Evolutionary conservation across 768 basidiomycete genomes (phyloP).

Genomic region (Peribolospora baueri): DNA sequence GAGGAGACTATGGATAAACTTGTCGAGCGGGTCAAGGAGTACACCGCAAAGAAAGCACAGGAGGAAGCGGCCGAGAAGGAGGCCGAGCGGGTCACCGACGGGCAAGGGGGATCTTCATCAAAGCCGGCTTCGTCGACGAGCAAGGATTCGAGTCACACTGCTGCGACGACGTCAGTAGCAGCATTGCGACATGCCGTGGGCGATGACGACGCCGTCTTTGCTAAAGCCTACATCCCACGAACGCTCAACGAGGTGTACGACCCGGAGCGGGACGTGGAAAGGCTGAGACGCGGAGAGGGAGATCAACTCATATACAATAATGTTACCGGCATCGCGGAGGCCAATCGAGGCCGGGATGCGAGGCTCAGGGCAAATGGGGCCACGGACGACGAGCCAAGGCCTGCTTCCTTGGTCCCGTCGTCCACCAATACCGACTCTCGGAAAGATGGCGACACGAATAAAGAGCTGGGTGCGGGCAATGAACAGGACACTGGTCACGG

Average conservation of each 20-base stretch:
- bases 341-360: not conserved
- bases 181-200: conserved; percentile 14
- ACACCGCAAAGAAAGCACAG: conserved; percentile 9
- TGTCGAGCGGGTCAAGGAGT: conserved; percentile 8
- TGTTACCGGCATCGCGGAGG: conserved; percentile 43
- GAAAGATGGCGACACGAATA: conserved; percentile 14
- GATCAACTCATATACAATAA: conserved; percentile 60
- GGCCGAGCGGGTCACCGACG: conserved; percentile 2
- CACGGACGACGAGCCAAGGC: not conserved
- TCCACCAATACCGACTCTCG: too few species aligned
- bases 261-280: conserved; percentile 73
- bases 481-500: conserved; percentile 4
- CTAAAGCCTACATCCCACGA: conserved; percentile 76
- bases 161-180: conserved; percentile 10
- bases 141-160: not conserved
- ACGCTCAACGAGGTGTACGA: conserved; percentile 79
- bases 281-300: conserved; percentile 43
- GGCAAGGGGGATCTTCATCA: not conserved
- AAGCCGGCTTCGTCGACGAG: not conserved
- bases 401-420: not conserved
- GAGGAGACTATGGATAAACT: conserved; percentile 9
- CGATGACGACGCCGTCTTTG: conserved; percentile 71
- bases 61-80: conserved; percentile 15
- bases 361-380: not conserved
- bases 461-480: conserved; percentile 6